These are phyloP conservation scores for Carallia pectinifolia DNA, from an alignment of 345 rosid species.

Conservation along the genomic window DNA sequence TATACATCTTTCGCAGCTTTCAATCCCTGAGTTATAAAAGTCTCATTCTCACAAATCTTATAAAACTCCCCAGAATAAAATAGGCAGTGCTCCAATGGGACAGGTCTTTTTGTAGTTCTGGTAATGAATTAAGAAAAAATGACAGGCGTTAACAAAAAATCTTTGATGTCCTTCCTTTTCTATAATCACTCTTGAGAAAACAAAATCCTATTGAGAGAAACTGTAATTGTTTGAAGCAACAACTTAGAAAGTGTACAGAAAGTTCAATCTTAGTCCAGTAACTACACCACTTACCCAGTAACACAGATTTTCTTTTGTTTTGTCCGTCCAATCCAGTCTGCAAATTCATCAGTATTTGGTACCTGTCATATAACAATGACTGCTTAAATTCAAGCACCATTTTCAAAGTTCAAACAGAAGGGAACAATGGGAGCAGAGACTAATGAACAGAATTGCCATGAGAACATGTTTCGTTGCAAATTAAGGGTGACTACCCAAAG, in stretches of 20 bases:
- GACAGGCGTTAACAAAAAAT: conserved; percentile 8
- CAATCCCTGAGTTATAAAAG: conserved; percentile 59
- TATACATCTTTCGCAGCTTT: conserved; percentile 72
- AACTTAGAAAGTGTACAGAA: background rate
- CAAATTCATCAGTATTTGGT: conserved; percentile 90
- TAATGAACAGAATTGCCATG: background rate
- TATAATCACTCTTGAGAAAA: background rate
- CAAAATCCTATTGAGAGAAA: background rate
- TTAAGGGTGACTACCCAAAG: background rate
- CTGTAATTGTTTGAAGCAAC: background rate
- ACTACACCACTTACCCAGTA: conserved; percentile 65
- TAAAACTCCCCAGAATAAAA: conserved; percentile 86
- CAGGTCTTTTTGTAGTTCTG: conserved; percentile 96
- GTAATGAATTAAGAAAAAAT: conserved; percentile 13
- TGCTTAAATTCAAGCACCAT: conserved; percentile 7
- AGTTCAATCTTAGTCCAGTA: conserved; percentile 11
- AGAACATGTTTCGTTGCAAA: background rate
- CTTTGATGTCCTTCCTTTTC: background rate
- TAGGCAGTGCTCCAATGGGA: conserved; percentile 91
- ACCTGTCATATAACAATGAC: conserved; percentile 47
- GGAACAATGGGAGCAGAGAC: background rate
- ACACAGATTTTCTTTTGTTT: conserved; percentile 89
- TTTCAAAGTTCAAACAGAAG: conserved; percentile 6
- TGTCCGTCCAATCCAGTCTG: conserved; percentile 96
- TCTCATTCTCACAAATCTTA: conserved; percentile 76